Conservation (phyloP, 2,329 filamentous ascomycete species). For the Drechslera avenae region DNA sequence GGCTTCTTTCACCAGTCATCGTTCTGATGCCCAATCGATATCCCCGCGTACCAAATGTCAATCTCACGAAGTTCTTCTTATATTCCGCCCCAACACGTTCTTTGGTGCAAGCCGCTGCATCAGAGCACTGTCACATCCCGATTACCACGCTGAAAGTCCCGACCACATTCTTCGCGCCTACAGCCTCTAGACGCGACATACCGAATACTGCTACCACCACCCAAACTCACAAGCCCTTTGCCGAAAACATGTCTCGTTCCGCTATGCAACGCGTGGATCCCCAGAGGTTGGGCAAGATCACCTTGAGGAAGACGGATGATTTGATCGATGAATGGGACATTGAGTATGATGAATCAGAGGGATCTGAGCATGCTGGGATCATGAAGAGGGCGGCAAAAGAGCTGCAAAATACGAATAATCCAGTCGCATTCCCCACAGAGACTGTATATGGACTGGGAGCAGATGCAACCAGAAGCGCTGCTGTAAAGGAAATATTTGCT, state of each 20-base stretch:
- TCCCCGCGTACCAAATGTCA: conserved; percentile 45
- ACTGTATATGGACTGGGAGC: conserved; percentile 98
- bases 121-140: conserved; percentile 17
- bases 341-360: conserved; percentile 29
- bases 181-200: neutral
- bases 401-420: conserved; percentile 68
- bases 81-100: conserved; percentile 20
- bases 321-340: conserved; percentile 47
- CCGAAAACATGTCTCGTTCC: conserved; percentile 42
- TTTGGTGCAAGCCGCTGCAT: conserved; percentile 35
- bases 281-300: conserved; percentile 47
- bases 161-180: conserved; percentile 4
- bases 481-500: conserved; percentile 88
- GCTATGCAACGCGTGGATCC: conserved; percentile 48
- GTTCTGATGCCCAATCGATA: conserved; percentile 39
- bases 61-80: conserved; percentile 19
- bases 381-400: conserved; percentile 70
- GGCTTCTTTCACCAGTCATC: conserved; percentile 32
- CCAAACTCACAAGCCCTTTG: conserved; percentile 4
- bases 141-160: conserved; percentile 33
- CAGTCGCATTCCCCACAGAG: conserved; percentile 95
- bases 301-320: conserved; percentile 35
- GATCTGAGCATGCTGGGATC: conserved; percentile 54
- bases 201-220: neutral
- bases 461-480: conserved; percentile 82